Conservation (phyloP, 345 rosid genomes). For the Hypericum androsaemum region DNA sequence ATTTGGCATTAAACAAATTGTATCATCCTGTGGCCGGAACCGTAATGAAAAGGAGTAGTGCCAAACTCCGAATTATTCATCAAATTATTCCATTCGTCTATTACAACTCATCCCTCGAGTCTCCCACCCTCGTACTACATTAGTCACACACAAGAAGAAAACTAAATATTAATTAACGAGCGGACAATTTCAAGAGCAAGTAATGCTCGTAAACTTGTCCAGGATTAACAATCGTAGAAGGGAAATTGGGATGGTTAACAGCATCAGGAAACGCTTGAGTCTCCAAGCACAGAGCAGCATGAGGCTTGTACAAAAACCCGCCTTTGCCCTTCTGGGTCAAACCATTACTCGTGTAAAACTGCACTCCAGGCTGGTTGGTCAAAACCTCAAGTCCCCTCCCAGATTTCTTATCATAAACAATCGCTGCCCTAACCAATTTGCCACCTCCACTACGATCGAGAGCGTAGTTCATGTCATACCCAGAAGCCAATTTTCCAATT, state of each 20-base stretch:
- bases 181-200: not conserved
- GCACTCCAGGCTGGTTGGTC: conserved; percentile 4
- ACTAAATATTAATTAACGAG: not conserved
- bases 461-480: conserved; percentile 3
- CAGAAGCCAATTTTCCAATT: not conserved
- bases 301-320: conserved; percentile 1
- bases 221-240: not conserved
- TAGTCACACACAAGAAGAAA: too few species aligned
- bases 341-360: not conserved
- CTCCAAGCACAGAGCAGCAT: conserved; percentile 8
- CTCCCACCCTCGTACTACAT: too few species aligned
- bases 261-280: conserved; percentile 7
- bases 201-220: not conserved
- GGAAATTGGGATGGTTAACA: conserved; percentile 6
- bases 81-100: too few species aligned
- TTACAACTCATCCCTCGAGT: too few species aligned
- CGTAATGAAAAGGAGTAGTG: too few species aligned
- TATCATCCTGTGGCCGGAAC: too few species aligned
- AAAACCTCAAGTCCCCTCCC: conserved; percentile 2
- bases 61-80: too few species aligned
- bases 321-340: conserved; percentile 3
- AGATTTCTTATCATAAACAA: not conserved
- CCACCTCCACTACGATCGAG: not conserved
- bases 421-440: not conserved
- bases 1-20: too few species aligned